Base-by-base conservation (phyloP, 345 rosid genomes). In the Pistacia integerrima region DNA sequence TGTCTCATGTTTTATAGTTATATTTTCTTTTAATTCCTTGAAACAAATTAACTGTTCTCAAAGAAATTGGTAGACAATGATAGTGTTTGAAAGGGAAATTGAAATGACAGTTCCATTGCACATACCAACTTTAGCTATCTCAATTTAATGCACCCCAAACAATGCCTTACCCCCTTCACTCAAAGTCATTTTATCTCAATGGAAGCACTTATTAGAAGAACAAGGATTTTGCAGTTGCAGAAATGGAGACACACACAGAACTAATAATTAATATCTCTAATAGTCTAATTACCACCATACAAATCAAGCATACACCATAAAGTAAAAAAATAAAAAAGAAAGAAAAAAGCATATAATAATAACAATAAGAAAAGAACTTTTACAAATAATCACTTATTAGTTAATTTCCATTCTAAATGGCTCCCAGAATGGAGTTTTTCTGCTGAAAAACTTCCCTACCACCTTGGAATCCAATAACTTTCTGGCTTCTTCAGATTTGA, bases 391-490 rank as follows among this genome's bases (percentile, higher is more conserved):
- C 75, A 70, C 72, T 63, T 41, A 74, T 72, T 59, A 11, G 33
- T 85, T 69, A 57, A 70, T 78, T 80, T 80, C 84, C 80, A 84
- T 75, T 63, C 79, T 87, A 83, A 87, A 91, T 17, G 90, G 92
- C 80, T 92, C 89, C 95, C 97, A 94, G 49, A 55, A 77, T 61
- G 98, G 98, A 65, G 83, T 78, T 46, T 77, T 87, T 41, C 76
- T 70, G 86, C 97, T 91, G 85, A 83, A 88, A 84, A 86, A 91
- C 73, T 86, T 88, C 65, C 85, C 89, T 64, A 89, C 80, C 22
- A 91, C 95, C 62, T 91, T 90, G 6, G 93, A 87, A 70, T 91
- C 88, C 83, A 94, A 86, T 64, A 93, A 84, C 75, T 84, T 76
- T n/a, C 90, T 76, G 30, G 94, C 90, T 66, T 84, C 88, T 75